Conservation (phyloP, 2,329 filamentous ascomycete species). For the Fusarium sp. region DNA sequence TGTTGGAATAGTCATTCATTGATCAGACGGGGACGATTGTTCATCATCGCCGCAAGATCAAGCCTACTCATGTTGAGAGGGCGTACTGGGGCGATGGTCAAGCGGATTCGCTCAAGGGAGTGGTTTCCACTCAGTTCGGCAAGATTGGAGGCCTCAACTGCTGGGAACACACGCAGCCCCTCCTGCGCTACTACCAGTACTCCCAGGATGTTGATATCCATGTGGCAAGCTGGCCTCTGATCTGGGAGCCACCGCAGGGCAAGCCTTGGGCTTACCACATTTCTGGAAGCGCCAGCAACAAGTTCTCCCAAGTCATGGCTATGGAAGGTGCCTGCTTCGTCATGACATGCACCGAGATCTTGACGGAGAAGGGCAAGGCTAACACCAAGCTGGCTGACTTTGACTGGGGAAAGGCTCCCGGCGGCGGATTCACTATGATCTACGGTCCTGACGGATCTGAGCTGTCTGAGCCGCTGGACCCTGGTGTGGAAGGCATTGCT, state of each 20-base stretch:
- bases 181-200: slow-evolving; percentile 64
- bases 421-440: slow-evolving; percentile 50
- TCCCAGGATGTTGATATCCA: slow-evolving; percentile 62
- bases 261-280: slow-evolving; percentile 51
- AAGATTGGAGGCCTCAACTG: slow-evolving; percentile 62
- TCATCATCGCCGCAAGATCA: slow-evolving; percentile 64
- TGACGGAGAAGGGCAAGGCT: slow-evolving; percentile 50
- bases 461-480: slow-evolving; percentile 46
- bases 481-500: slow-evolving; percentile 54
- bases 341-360: slow-evolving; percentile 66
- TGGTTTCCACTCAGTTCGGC: slow-evolving; percentile 56
- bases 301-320: slow-evolving; percentile 67
- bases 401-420: slow-evolving; percentile 39
- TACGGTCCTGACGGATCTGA: slow-evolving; percentile 51
- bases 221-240: slow-evolving; percentile 62
- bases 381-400: slow-evolving; percentile 51
- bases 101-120: slow-evolving; percentile 56
- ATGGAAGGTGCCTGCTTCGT: slow-evolving; percentile 71
- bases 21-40: slow-evolving; percentile 57
- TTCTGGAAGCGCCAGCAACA: slow-evolving; percentile 35
- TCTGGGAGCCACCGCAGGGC: slow-evolving; percentile 47
- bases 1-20: slow-evolving; percentile 58
- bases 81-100: slow-evolving; percentile 64
- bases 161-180: slow-evolving; percentile 66
- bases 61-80: slow-evolving; percentile 67